Percentiles rank a stretch among this genome's conserved stretches.
Conservation (phyloP, 2,329 filamentous ascomycete species). For the Fusarium brevicatenulatum region DNA sequence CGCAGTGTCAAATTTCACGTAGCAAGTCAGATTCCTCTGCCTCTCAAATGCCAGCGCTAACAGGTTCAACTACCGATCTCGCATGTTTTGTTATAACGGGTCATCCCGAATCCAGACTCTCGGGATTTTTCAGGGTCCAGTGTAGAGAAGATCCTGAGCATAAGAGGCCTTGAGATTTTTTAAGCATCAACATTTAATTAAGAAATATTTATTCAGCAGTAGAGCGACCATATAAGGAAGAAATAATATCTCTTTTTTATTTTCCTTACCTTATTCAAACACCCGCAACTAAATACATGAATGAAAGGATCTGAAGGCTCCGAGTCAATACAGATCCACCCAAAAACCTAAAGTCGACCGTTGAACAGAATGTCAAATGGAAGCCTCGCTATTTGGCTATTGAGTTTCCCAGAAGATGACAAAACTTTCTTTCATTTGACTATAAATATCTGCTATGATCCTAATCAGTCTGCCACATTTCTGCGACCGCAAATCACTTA, state of each 20-base stretch:
- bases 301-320: not conserved
- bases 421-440: not conserved
- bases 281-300: not conserved
- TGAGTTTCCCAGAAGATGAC: rapidly evolving
- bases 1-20: not conserved
- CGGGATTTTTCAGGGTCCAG: not conserved
- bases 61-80: not conserved
- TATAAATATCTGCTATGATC: not conserved
- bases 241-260: not conserved
- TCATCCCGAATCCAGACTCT: not conserved
- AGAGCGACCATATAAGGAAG: not conserved
- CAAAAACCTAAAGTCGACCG: not conserved
- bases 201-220: rapidly evolving
- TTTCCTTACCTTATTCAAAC: not conserved
- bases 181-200: too few species aligned
- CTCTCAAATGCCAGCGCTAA: not conserved
- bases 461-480: not conserved
- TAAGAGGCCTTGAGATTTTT: not conserved
- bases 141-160: too few species aligned
- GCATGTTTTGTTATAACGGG: not conserved
- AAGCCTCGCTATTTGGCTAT: not conserved
- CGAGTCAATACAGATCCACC: not conserved
- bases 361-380: not conserved
- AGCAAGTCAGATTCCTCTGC: too few species aligned
- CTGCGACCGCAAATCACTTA: not conserved